Base-by-base conservation (phyloP, 345 rosid genomes). In the Streptanthus diversifolius region DNA sequence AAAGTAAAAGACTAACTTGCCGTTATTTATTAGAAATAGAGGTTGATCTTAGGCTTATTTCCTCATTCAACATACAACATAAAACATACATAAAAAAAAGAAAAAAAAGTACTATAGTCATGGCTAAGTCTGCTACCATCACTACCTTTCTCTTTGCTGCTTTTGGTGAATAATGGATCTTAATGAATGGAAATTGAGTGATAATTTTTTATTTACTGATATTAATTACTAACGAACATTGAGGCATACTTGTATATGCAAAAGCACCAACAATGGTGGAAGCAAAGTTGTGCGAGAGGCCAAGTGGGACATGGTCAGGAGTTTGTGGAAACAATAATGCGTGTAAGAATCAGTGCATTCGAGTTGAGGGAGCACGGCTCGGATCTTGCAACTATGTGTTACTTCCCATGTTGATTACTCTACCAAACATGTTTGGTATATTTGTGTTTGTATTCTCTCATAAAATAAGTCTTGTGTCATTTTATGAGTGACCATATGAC, bases 281-380 rank as follows among this genome's bases (percentile, higher is more conserved):
- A 37, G 68, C 75, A 11, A 71, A 61, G 61, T 15, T 71, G 27
- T 70, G 74, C 12, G 27, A 33, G 66, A 70, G 36, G 27, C 24
- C 57, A 44, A 70, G 74, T 58, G 57, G 54, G 3, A 67, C 72
- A 30, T 53, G 62, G 63, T 68, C 53, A 7, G 72, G 72, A 40
- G 63, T 53, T 1, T 68, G 72, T 54, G 52, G 40, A 40, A 68
- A 53, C 63, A 54, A 6, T 17, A 27, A 39, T 0, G 72, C 63
- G 0, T 68, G 72, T 1, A 68, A 55, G 41, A 55, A 54, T 40
- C 63, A 68, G 30, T 54, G 72, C 53, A 79, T 89, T 66, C 74
- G 36, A 64, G 81, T 89, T 18, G 72, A 68, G 12, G 8, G 13
- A 18, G 63, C 72, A 40, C 27, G 40, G 12, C 41, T 40, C 29